A percentile compares a stretch with the other conserved stretches of the same genome.
phyloP scores from a whole-genome alignment of 2,329 filamentous ascomycete genomes.

The Tolypocladium ovalisporum region DNA sequence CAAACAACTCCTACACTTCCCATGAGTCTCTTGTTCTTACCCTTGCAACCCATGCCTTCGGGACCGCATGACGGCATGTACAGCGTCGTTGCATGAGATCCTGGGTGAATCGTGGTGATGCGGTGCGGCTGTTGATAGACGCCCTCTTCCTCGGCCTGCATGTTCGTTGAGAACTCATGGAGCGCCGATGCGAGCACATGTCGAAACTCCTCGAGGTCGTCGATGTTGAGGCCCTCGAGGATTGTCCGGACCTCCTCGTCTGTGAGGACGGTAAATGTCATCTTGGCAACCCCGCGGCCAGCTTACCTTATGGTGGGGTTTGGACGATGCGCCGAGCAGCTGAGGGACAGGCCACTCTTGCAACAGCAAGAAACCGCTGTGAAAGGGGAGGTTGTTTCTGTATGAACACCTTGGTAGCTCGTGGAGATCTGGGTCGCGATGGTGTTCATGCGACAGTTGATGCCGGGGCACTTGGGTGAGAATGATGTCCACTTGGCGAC shows the following conservation, averaged over 20 bases:
- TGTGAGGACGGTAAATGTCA: conserved; percentile 48
- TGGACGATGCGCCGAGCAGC: not conserved
- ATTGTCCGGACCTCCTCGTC: conserved; percentile 44
- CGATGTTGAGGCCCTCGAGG: conserved; percentile 39
- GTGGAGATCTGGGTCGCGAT: not conserved
- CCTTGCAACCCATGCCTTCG: conserved; percentile 57
- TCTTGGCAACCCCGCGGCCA: conserved; percentile 17
- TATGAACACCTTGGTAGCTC: not conserved
- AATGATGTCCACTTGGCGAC: not conserved
- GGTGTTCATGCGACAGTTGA: not conserved
- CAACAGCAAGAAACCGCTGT: not conserved
- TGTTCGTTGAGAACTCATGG: conserved; percentile 50
- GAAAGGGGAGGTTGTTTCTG: not conserved
- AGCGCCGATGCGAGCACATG: conserved; percentile 37
- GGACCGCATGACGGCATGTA: conserved; percentile 65
- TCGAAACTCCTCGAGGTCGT: conserved; percentile 44
- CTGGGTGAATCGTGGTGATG: conserved; percentile 33
- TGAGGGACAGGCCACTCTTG: not conserved
- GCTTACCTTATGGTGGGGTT: not conserved
- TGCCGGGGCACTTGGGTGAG: not conserved
- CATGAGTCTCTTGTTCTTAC: conserved; percentile 16
- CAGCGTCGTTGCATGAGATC: conserved; percentile 47
- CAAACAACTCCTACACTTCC: not conserved
- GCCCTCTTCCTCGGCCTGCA: conserved; percentile 28
- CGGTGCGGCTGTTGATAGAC: conserved; percentile 46